Evolutionary conservation across 306 rosid genomes (phyloP), one percentile per base, ranked within the genome.

Genomic region (Hippophae tibetana): DNA sequence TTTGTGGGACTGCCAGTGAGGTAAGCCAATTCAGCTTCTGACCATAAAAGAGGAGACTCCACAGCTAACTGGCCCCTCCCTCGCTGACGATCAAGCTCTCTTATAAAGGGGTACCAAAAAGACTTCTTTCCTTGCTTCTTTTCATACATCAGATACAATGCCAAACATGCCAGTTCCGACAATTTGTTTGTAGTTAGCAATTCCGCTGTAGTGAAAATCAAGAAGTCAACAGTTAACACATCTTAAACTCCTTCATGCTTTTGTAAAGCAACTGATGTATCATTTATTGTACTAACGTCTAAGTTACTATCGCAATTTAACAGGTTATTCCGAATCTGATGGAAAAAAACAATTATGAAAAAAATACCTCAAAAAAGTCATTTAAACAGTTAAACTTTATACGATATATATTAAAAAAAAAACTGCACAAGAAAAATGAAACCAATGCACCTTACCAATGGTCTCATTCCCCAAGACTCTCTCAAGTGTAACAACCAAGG

Each of bases 91-190:
- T 92, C 99, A 62, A 92, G 99, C 79, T 88, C 99, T 76, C 81
- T 74, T 43, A 88, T 92, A 62, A 81, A 92, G 40, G 99, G 93
- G 65, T 73, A 84, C 96, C 99, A 92, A 72, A 92, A 84, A 63
- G 99, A 92, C 70, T 85, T 92, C 80, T 85, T 88, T 63, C 99
- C 99, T 68, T 92, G 99, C 72, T 92, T 92, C 85, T 92, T 92
- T 85, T 92, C 99, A 57, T 92, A 92, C 99, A 92, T 92, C 76
- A 92, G 72, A 82, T 92, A 92, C 76, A 92, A 81, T 45, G 99
- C 99, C 83, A 92, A 73, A 81, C 99, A 92, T 13, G 99, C 99
- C 86, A 92, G 76, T 79, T 92, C 96, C 2, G 99, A 92, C 76
- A 92, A 77, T 74, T 92, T 88, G 73, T 85, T 92, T 42, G 99